Conservation (phyloP, 345 rosid species). For the Citrus sinensis region DVS_A1.0 CM039162.1:2099001-2099500, state of each 20-base stretch:
- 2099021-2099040: conserved; percentile 91
- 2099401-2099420: conserved; percentile 67
- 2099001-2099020: conserved; percentile 89
- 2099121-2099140: conserved; percentile 28
- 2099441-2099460: conserved; percentile 60
- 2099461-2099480: conserved; percentile 54
- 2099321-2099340: conserved; percentile 54
- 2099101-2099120: conserved; percentile 36
- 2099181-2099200: conserved; percentile 84
- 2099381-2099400: conserved; percentile 56
- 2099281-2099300: conserved; percentile 75
- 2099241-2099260: conserved; percentile 75
- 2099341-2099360: conserved; percentile 60
- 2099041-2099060: conserved; percentile 89
- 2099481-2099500: conserved; percentile 77
- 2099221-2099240: conserved; percentile 69
- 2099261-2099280: conserved; percentile 69
- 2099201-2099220: conserved; percentile 76
- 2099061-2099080: conserved; percentile 69
- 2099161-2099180: conserved; percentile 63
- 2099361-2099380: conserved; percentile 77
- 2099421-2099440: conserved; percentile 85
- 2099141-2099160: conserved; percentile 30
- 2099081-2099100: conserved; percentile 31
- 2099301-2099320: conserved; percentile 65